phyloP scores from a whole-genome alignment of 306 rosid species.

The Cicer pinnatifidum region DNA sequence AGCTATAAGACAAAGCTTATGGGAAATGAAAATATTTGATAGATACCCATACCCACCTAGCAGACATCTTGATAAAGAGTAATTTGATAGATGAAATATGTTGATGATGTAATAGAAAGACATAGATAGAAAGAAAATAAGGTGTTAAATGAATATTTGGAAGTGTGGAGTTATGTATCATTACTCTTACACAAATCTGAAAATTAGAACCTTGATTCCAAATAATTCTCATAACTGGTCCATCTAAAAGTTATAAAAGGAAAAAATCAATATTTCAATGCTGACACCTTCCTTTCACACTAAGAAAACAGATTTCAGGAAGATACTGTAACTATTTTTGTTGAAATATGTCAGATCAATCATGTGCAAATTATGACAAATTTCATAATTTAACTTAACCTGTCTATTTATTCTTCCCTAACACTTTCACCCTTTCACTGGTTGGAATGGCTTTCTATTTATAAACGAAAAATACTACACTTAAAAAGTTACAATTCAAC shows the following conservation, averaged over 20 bases:
- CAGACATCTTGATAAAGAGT: no score
- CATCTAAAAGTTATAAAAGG: not conserved
- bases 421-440: not conserved
- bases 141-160: no score
- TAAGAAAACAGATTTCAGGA: not conserved
- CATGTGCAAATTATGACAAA: not conserved
- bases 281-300: no score
- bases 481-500: not conserved
- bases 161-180: no score
- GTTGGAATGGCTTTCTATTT: not conserved
- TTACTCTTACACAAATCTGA: not conserved
- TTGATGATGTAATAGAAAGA: no score
- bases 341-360: not conserved
- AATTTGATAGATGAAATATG: no score
- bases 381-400: not conserved
- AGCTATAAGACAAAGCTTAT: no score
- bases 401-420: not conserved
- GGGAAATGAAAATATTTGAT: no score
- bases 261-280: no score
- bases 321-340: not conserved
- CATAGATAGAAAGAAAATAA: no score
- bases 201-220: not conserved
- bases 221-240: not conserved
- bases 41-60: no score
- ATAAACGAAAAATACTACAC: not conserved